phyloP scores from a whole-genome alignment of 306 rosid genomes.

The Vicia sativa region DNA sequence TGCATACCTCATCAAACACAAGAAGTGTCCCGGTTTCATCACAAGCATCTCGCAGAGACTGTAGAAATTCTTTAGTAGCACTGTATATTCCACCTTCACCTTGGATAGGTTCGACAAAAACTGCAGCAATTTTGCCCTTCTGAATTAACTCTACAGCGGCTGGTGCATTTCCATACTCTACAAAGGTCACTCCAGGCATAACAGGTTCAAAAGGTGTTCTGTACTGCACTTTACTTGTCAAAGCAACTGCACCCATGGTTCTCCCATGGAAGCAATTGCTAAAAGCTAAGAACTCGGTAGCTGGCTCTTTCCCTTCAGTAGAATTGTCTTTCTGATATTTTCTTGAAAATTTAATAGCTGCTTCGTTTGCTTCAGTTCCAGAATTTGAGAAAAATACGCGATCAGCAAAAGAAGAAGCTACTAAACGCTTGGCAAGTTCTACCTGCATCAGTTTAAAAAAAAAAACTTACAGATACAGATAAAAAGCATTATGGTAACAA shows the following conservation, averaged over 20 bases:
- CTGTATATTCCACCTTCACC: constrained; percentile 95
- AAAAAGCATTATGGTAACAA: constrained; percentile 13
- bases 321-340: constrained; percentile 68
- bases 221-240: constrained; percentile 92
- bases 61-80: constrained; percentile 83
- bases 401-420: constrained; percentile 76
- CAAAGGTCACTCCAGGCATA: constrained; percentile 92
- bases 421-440: constrained; percentile 80
- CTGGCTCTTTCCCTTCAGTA: constrained; percentile 58
- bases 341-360: constrained; percentile 89
- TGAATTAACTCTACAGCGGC: constrained; percentile 66
- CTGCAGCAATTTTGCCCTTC: constrained; percentile 73
- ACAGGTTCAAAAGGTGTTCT: constrained; percentile 89
- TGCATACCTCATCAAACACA: constrained; percentile 85
- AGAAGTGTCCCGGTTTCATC: constrained; percentile 80
- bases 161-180: constrained; percentile 75
- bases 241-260: constrained; percentile 93
- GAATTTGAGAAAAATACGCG: constrained; percentile 85
- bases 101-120: constrained; percentile 93
- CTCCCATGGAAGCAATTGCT: constrained; percentile 90
- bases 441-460: constrained; percentile 55
- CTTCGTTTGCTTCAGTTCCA: constrained; percentile 97
- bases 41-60: constrained; percentile 71
- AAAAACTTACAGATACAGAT: constrained; percentile 12
- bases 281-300: constrained; percentile 75